Evolutionary conservation across 139 green algal species (phyloP), one percentile per base, ranked within the genome.

Genomic region (Closterium sp.): DNA sequence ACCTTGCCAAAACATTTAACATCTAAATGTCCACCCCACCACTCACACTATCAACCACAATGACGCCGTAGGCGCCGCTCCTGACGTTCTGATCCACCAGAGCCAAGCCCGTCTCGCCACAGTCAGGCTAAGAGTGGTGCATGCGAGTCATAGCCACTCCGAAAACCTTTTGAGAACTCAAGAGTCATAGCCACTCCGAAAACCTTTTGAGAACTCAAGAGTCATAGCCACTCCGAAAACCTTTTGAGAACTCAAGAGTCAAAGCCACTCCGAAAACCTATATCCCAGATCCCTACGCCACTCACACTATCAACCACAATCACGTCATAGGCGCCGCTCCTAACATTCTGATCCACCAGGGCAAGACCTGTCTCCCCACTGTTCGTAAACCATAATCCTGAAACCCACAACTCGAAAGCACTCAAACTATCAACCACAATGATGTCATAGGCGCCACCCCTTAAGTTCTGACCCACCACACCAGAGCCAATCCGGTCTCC

Each of bases 391-490:
- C 62, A 3, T 79, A 79, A 22, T 27, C 62, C 62, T 24, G 62
- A 79, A 79, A 27, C 62, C 62, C 19, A 27, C 17, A 79, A 79
- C 62, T 24, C 62, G 19, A 79, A 79, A 13, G 29, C 42, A 4
- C 85, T 87, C 84, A 86, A 98, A 1, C 95, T 97, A 97, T 99
- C 98, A 1, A 99, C 95, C 4, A 96, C 96, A 32, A 99, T 96
- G 70, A 99, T 94, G 93, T 97, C 95, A 27, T 99, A 94, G 0
- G 94, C 96, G 4, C 88, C 90, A 86, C 90, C 94, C 91, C 97
- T 93, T 29, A 97, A 95, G 19, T 98, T 92, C 92, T 97, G 92
- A 91, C 99, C 97, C 86, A 96, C 96, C 79, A 99, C 95, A 93
- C 97, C 24, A 98, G 86, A 2, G 98, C 95, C 31, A 98, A 95